A percentile compares a stretch with the other conserved stretches of the same genome.
These are phyloP conservation scores for Chaetomium globosum DNA, from an alignment of 2,329 filamentous ascomycete genomes.

Conservation along the genomic window DNA sequence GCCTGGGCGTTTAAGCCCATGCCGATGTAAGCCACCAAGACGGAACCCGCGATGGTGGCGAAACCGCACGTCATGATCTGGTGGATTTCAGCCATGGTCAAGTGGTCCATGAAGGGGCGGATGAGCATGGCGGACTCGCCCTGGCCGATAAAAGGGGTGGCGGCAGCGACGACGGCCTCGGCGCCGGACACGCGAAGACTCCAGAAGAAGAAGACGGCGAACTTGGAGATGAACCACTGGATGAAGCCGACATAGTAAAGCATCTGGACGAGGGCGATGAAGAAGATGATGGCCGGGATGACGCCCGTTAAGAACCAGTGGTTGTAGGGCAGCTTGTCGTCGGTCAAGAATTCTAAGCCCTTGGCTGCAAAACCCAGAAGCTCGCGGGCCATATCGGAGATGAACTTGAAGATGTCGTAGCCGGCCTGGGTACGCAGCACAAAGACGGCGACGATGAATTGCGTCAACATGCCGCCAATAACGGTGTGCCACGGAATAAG, in stretches of 20 bases:
- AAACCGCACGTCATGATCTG: conserved; percentile 93
- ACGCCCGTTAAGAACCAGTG: conserved; percentile 76
- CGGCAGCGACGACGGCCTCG: conserved; percentile 90
- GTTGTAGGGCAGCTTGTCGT: conserved; percentile 46
- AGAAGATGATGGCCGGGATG: conserved; percentile 93
- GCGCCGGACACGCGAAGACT: conserved; percentile 82
- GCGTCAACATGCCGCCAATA: conserved; percentile 83
- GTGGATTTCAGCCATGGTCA: conserved; percentile 86
- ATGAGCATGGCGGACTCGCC: conserved; percentile 94
- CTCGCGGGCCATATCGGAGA: conserved; percentile 72
- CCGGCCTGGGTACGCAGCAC: conserved; percentile 79
- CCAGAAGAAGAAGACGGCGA: conserved; percentile 92
- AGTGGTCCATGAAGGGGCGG: conserved; percentile 79
- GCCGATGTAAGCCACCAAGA: conserved; percentile 81
- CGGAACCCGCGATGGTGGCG: conserved; percentile 86
- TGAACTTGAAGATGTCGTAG: conserved; percentile 87
- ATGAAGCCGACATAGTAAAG: conserved; percentile 78
- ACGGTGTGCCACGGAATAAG: conserved; percentile 74
- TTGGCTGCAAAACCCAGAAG: conserved; percentile 75
- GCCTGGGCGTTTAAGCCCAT: conserved; percentile 84
- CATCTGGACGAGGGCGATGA: conserved; percentile 87
- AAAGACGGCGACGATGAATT: conserved; percentile 87
- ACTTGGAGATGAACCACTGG: conserved; percentile 88
- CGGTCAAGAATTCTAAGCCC: conserved; percentile 73
- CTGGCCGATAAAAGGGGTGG: conserved; percentile 91